These are phyloP conservation scores for Volvariella volvacea DNA, from an alignment of 1,284 basidiomycete genomes.

Conservation along the genomic window DNA sequence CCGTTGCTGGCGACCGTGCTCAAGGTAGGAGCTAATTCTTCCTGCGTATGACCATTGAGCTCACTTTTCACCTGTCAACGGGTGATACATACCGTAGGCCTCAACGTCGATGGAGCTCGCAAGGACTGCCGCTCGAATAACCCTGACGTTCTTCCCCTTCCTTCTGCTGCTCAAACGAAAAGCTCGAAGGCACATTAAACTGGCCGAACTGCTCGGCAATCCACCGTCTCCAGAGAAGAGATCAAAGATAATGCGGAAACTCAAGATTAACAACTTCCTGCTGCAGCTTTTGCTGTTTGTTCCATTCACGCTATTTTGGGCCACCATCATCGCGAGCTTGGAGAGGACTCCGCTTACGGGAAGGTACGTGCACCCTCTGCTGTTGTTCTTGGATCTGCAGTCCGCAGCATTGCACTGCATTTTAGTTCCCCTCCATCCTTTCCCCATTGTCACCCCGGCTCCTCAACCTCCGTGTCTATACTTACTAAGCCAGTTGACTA, in stretches of 20 bases:
- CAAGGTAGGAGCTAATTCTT: slow-evolving; percentile 24
- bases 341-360: slow-evolving; percentile 84
- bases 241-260: slow-evolving; percentile 40
- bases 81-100: slow-evolving; percentile 25
- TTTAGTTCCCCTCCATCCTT: neutral
- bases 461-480: too few species aligned
- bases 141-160: slow-evolving; percentile 66
- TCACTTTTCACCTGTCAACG: slow-evolving; percentile 4
- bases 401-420: neutral
- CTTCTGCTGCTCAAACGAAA: slow-evolving; percentile 51
- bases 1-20: slow-evolving; percentile 31
- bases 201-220: slow-evolving; percentile 44
- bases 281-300: slow-evolving; percentile 59
- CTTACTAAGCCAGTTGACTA: neutral
- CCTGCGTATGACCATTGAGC: neutral
- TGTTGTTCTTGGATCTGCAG: slow-evolving; percentile 3
- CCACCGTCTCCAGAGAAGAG: slow-evolving; percentile 45
- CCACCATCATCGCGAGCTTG: slow-evolving; percentile 69
- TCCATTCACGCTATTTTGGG: slow-evolving; percentile 66
- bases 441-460: too few species aligned
- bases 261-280: slow-evolving; percentile 39
- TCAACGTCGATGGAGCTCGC: slow-evolving; percentile 57
- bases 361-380: slow-evolving; percentile 38
- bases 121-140: slow-evolving; percentile 59
- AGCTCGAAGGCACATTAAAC: slow-evolving; percentile 43